phyloP scores from a whole-genome alignment of 257 asterid genomes.

The Linderniella brevidens region DNA sequence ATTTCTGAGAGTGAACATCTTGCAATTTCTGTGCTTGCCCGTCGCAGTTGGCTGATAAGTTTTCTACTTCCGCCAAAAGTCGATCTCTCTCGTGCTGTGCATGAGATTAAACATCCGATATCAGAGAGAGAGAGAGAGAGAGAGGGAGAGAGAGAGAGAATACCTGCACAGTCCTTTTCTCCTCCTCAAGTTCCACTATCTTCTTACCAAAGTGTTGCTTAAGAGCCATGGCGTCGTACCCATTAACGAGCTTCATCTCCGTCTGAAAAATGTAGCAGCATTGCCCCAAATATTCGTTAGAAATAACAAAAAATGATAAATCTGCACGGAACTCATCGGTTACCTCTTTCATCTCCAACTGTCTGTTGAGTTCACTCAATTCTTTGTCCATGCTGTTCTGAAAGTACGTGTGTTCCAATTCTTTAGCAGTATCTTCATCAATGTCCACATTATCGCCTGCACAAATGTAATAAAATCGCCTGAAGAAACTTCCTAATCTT shows the following conservation, averaged over 20 bases:
- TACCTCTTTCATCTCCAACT: slow-evolving; percentile 92
- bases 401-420: slow-evolving; percentile 87
- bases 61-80: slow-evolving; percentile 77
- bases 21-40: slow-evolving; percentile 80
- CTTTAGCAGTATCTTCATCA: slow-evolving; percentile 84
- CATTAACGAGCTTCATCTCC: slow-evolving; percentile 86
- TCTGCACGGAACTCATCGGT: slow-evolving; percentile 6
- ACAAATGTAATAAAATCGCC: slow-evolving; percentile 8
- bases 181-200: slow-evolving; percentile 89
- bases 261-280: slow-evolving; percentile 40
- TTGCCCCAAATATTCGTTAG: neutral
- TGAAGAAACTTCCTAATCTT: neutral
- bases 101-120: neutral
- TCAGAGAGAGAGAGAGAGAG: neutral
- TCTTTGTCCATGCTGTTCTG: slow-evolving; percentile 94
- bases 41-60: slow-evolving; percentile 77
- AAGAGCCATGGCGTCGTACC: slow-evolving; percentile 68
- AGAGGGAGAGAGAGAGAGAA: neutral
- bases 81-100: slow-evolving; percentile 75
- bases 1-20: slow-evolving; percentile 74
- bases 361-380: slow-evolving; percentile 64
- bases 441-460: slow-evolving; percentile 75
- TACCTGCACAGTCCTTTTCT: slow-evolving; percentile 86
- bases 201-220: slow-evolving; percentile 96
- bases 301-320: neutral